Base-by-base conservation (phyloP, 2,329 filamentous ascomycete genomes). In the Didymella pomorum region DNA sequence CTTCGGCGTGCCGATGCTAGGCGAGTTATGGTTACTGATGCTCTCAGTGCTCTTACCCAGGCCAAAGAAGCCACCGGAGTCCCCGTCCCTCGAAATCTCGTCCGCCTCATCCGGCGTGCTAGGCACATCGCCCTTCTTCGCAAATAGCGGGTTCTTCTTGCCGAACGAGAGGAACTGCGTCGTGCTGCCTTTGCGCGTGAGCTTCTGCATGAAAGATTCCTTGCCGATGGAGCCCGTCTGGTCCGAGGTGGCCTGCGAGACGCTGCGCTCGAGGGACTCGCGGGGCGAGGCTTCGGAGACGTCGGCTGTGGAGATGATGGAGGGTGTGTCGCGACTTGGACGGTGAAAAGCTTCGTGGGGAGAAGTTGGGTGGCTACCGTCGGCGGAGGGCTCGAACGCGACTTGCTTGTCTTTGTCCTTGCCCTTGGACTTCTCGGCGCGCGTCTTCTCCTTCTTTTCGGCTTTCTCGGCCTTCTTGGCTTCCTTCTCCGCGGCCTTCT, bases 191-290 rank as follows among this genome's bases (percentile, higher is more conserved):
- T 83, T 83, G 52, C 81, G 78, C 4, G 77, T 78, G 37, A 83
- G 74, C 60, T 82, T 82, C 58, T 79, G 76, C 79, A 83, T 82
- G 64, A 83, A 80, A 2, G 74, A 76, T 48, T 82, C 80, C 52
- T 79, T 81, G 58, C 78, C 76, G 18, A 73, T 59, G 2, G 73
- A 69, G 46, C 70, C 66, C 41, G 72, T 61, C 33, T 62, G 69
- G 18, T 79, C 75, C 0, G 75, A 76, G 2, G 72, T 68, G 0
- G 75, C 73, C 39, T 79, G 76, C 6, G 76, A 78, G 4, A 73
- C 61, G 12, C 73, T 71, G 20, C 75, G 74, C 42, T 81, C 79
- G 14, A 80, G 72, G 7, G 72, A 76, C 45, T 78, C 75, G 47
- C 78, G 76, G 23, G 79, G 74, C 3, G 71, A 76, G 1, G 69